Percentiles rank a stretch among this genome's conserved stretches.
phyloP scores from a whole-genome alignment of 352 stramenopile species.

The Phytophthora europaea region DNA sequence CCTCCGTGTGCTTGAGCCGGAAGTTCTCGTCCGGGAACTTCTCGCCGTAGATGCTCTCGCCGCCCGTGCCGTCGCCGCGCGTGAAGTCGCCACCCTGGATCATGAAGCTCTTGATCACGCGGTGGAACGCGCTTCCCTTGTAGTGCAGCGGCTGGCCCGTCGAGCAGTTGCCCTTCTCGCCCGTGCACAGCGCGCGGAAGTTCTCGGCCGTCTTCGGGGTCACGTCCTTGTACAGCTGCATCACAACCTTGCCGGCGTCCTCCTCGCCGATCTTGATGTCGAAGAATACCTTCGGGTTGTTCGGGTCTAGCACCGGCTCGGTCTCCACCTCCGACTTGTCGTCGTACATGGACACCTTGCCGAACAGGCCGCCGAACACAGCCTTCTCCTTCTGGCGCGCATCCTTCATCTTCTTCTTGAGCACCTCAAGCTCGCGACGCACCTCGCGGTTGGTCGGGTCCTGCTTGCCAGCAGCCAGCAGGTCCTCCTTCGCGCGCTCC shows the following conservation, averaged over 20 bases:
- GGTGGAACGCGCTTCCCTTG: constrained; percentile 98
- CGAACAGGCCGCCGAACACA: constrained; percentile 97
- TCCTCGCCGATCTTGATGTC: constrained; percentile 96
- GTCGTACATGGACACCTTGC: constrained; percentile 97
- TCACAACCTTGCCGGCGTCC: constrained; percentile 91
- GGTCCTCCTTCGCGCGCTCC: constrained; percentile 89
- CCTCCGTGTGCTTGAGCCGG: constrained; percentile 96
- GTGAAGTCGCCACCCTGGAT: constrained; percentile 98
- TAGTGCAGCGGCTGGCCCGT: constrained; percentile 95
- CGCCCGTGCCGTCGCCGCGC: constrained; percentile 94
- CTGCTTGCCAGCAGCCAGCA: constrained; percentile 83
- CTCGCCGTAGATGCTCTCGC: constrained; percentile 95
- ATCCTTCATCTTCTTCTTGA: constrained; percentile 91
- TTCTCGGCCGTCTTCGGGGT: constrained; percentile 98
- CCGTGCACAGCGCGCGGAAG: constrained; percentile 98
- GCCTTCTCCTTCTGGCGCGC: constrained; percentile 97
- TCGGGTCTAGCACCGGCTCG: constrained; percentile 69
- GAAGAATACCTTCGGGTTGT: constrained; percentile 99
- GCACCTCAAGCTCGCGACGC: constrained; percentile 73
- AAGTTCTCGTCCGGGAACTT: constrained; percentile 99
- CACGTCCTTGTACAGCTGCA: constrained; percentile 98
- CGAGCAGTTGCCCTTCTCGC: constrained; percentile 94
- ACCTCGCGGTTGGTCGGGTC: constrained; percentile 89
- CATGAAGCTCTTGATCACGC: constrained; percentile 97
- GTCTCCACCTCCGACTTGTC: constrained; percentile 94